phyloP scores from a whole-genome alignment of 1,284 basidiomycete genomes.

The Trichosporon sp. region DNA sequence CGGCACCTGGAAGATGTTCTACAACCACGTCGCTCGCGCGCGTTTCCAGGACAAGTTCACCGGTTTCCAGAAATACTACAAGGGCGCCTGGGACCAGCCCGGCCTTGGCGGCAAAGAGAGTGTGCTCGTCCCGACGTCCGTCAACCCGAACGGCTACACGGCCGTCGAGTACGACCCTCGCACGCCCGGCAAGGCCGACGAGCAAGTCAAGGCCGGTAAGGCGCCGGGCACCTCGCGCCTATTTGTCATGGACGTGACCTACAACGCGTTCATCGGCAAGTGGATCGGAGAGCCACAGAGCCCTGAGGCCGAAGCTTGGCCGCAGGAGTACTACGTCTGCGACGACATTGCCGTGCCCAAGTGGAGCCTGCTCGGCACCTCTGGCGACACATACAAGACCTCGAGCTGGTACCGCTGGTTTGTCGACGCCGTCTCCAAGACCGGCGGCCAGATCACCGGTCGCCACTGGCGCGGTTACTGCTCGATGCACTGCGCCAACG shows the following conservation, averaged over 20 bases:
- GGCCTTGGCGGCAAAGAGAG: constrained; percentile 14
- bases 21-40: constrained; percentile 16
- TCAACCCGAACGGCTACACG: constrained; percentile 6
- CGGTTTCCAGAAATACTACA: constrained; percentile 14
- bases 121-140: constrained; percentile 10
- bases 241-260: constrained; percentile 18
- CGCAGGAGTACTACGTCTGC: constrained; percentile 15
- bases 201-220: constrained; percentile 3
- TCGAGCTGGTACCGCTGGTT: constrained; percentile 17
- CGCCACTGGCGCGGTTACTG: constrained; percentile 13
- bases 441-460: constrained; percentile 9
- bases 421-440: constrained; percentile 5
- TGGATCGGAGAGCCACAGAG: constrained; percentile 15
- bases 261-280: constrained; percentile 16
- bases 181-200: background rate
- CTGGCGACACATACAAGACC: constrained; percentile 13
- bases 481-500: constrained; percentile 15
- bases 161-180: constrained; percentile 10
- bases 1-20: constrained; percentile 11
- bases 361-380: constrained; percentile 15
- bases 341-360: constrained; percentile 11
- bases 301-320: constrained; percentile 4
- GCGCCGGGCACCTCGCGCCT: constrained; percentile 10
- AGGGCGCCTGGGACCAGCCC: constrained; percentile 13
- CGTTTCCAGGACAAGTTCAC: constrained; percentile 9